Conservation (phyloP, 768 basidiomycete species). For the Mrakia frigida region DNA sequence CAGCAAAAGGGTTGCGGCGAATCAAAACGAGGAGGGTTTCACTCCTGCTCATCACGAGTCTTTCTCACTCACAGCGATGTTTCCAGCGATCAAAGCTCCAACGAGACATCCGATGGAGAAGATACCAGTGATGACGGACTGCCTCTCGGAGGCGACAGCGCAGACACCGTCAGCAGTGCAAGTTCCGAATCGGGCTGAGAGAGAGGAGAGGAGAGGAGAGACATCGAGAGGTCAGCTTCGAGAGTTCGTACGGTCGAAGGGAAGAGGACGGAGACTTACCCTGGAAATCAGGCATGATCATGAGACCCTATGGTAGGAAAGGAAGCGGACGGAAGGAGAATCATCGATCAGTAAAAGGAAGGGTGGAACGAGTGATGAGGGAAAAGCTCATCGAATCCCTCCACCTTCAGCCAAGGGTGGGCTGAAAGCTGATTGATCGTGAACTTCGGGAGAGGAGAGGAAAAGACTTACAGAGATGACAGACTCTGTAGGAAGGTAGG, state of each 20-base stretch:
- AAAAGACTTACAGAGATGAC: constrained; percentile 17
- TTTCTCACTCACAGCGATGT: constrained; percentile 23
- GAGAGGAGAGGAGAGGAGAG: neutral
- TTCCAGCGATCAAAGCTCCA: constrained; percentile 28
- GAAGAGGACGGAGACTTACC: neutral
- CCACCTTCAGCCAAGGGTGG: too few relatives aligned
- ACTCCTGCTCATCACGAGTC: too few relatives aligned
- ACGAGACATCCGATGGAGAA: constrained; percentile 33
- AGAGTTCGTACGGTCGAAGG: neutral
- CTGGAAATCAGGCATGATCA: constrained; percentile 31
- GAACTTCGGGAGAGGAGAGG: neutral
- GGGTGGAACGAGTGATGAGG: neutral
- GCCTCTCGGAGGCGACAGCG: constrained; percentile 13
- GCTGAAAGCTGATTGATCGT: neutral
- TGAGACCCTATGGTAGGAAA: constrained; percentile 19
- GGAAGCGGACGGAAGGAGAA: neutral
- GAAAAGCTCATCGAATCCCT: too few relatives aligned
- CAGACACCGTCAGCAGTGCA: constrained; percentile 19
- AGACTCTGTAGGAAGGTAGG: neutral
- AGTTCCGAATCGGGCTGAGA: constrained; percentile 26
- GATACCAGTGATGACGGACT: constrained; percentile 34
- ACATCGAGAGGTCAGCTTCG: neutral
- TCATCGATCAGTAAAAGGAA: neutral
- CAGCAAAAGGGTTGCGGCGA: neutral
- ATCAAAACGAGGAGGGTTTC: too few relatives aligned